phyloP scores from a whole-genome alignment of 2,329 filamentous ascomycete species.

The Claviceps quebecensis region DNA sequence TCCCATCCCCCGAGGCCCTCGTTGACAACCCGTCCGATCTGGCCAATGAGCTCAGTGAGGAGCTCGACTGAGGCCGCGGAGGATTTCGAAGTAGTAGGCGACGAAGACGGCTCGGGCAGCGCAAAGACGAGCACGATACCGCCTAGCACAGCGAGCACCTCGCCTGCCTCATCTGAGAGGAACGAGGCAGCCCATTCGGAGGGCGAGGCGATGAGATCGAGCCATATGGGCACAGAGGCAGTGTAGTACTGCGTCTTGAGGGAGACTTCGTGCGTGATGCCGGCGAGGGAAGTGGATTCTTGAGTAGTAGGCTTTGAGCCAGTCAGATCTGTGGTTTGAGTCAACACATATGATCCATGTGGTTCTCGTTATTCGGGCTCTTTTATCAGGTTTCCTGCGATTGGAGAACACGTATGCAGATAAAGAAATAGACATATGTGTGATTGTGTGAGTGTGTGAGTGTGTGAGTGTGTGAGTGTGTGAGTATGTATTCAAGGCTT shows the following conservation, averaged over 20 bases:
- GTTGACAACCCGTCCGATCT: slow-evolving; percentile 40
- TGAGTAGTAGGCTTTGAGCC: slow-evolving; percentile 28
- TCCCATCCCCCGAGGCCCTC: slow-evolving; percentile 44
- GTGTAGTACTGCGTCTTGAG: slow-evolving; percentile 49
- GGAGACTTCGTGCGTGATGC: slow-evolving; percentile 41
- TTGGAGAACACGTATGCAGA: too few relatives aligned
- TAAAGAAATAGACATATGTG: too few relatives aligned
- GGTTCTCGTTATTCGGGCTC: too few relatives aligned
- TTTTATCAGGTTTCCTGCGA: too few relatives aligned
- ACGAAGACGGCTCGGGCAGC: slow-evolving; percentile 9
- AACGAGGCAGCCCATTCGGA: slow-evolving; percentile 45
- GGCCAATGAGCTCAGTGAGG: slow-evolving; percentile 28
- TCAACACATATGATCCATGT: too few relatives aligned
- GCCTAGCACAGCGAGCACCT: slow-evolving; percentile 47
- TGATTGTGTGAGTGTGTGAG: too few relatives aligned
- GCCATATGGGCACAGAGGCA: slow-evolving; percentile 48
- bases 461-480: too few relatives aligned
- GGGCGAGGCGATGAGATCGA: slow-evolving; percentile 43
- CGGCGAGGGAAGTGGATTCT: slow-evolving; percentile 34
- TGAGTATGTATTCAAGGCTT: too few relatives aligned
- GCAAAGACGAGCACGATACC: slow-evolving; percentile 35
- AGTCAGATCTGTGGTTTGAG: slow-evolving; percentile 33
- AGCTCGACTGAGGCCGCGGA: slow-evolving; percentile 8
- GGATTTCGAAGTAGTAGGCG: background rate
- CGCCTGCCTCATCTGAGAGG: slow-evolving; percentile 43